Base-by-base conservation (phyloP, 73 alveolate species). In the Paramecium caudatum region DNA sequence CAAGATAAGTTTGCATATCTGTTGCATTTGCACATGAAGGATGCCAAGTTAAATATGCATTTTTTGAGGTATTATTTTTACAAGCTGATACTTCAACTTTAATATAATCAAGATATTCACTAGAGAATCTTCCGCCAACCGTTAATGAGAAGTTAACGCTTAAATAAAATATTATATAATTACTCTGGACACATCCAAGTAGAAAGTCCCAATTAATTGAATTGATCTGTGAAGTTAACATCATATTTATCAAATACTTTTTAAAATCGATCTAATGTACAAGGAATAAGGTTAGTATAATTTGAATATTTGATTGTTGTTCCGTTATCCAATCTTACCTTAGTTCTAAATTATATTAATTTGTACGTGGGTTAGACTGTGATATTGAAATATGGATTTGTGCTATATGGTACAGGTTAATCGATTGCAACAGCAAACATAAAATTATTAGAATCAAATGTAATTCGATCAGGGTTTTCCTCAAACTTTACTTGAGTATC, bases 121-220 rank as follows among this genome's bases (percentile, higher is more conserved):
- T 74, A 15, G 88, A 27, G 21, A 21, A 74, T 45, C 88, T 74
- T 45, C 88, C 88, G 17, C 88, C 88, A 0, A 74, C 47, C 1
- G 47, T 27, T 39, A 74, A 8, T 0, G 62, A 19, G 6, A 21
- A 74, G 8, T 43, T 43, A 41, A 27, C 33, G 4, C 88, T 74
- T n/a, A n/a, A n/a, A 74, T 39, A 34, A 10, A 74, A 16, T 16
- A 41, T 74, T 4, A 19, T 21, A 17, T 0, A 0, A 74, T 0
- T 74, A 74, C 88, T 74, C 88, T 74, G 88, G 88, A 45, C 88
- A 74, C 0, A 74, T 16, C 88, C 88, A 74, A 21, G 43, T 21
- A 2, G 43, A 30, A 1, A 74, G 21, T 12, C 68, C 68, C 43
- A 74, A 45, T 27, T 74, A 17, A 37, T 21, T 74, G 27, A 36